phyloP scores from a whole-genome alignment of 805 yeast species.

The Pichia cephalocereana region DNA sequence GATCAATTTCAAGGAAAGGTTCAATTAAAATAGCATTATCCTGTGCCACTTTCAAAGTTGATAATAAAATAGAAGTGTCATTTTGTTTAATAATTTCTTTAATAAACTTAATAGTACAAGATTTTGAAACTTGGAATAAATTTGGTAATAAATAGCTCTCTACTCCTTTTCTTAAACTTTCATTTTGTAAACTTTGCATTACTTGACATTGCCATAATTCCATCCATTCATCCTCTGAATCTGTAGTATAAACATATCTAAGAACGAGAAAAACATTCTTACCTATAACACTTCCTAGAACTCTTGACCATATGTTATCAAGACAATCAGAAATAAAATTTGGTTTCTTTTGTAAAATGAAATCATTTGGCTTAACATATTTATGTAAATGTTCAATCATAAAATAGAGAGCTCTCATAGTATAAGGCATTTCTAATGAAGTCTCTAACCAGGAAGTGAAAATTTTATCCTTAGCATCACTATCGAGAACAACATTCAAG shows the following conservation, averaged over 20 bases:
- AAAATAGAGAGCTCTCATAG: slow-evolving; percentile 53
- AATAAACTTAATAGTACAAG: slow-evolving; percentile 26
- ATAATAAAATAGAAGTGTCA: slow-evolving; percentile 36
- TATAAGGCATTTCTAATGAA: slow-evolving; percentile 35
- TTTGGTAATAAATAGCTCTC: slow-evolving; percentile 54
- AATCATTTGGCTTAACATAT: slow-evolving; percentile 32
- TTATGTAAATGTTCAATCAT: slow-evolving; percentile 48
- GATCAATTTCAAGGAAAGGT: slow-evolving; percentile 34
- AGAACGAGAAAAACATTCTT: slow-evolving; percentile 40
- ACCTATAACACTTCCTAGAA: slow-evolving; percentile 61
- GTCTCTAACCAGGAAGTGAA: slow-evolving; percentile 38
- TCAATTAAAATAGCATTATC: slow-evolving; percentile 43
- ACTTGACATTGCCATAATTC: slow-evolving; percentile 40
- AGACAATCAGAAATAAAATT: slow-evolving; percentile 40
- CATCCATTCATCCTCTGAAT: slow-evolving; percentile 35
- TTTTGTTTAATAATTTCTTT: slow-evolving; percentile 12
- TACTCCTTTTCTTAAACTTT: slow-evolving; percentile 35
- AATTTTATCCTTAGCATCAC: slow-evolving; percentile 14
- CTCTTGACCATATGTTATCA: slow-evolving; percentile 41
- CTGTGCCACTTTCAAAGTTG: slow-evolving; percentile 57
- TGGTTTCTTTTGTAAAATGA: slow-evolving; percentile 36
- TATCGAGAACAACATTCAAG: slow-evolving; percentile 10
- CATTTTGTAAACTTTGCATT: slow-evolving; percentile 25
- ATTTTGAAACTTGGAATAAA: slow-evolving; percentile 44
- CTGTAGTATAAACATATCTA: slow-evolving; percentile 21